phyloP scores from a whole-genome alignment of 169 alveolate genomes.

The Plasmodium malariae region DNA sequence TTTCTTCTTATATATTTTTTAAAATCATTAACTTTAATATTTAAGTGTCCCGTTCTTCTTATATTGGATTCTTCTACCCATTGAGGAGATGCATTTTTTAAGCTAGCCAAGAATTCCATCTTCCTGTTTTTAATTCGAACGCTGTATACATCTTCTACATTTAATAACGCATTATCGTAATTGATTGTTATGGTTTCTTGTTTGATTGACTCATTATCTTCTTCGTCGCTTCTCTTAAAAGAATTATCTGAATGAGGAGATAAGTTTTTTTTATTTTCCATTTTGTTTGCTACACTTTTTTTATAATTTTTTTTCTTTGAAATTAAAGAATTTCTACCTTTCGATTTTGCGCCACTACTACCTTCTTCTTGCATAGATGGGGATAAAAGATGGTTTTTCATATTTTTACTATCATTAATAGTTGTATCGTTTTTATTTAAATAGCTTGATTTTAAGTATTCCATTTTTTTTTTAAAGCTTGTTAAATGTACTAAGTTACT shows the following conservation, averaged over 20 bases:
- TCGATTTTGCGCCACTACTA: conserved; percentile 10
- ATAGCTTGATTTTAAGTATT: conserved; percentile 39
- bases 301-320: conserved; percentile 23
- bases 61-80: conserved; percentile 75
- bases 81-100: conserved; percentile 63
- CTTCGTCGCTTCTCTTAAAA: conserved; percentile 50
- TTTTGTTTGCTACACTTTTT: conserved; percentile 26
- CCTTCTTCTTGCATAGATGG: conserved; percentile 44
- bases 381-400: conserved; percentile 18
- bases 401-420: conserved; percentile 12
- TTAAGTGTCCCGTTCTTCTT: conserved; percentile 68
- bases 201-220: conserved; percentile 44
- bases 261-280: conserved; percentile 36
- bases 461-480: conserved; percentile 64
- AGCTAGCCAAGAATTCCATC: conserved; percentile 75
- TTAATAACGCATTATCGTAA: conserved; percentile 40
- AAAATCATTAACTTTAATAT: conserved; percentile 73
- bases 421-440: conserved; percentile 35
- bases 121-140: conserved; percentile 65
- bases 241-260: conserved; percentile 35
- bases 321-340: conserved; percentile 42
- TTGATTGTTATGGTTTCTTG: conserved; percentile 16
- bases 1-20: conserved; percentile 62
- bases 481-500: conserved; percentile 71
- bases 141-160: conserved; percentile 74